Percentiles rank a stretch among this genome's conserved stretches.
These are phyloP conservation scores for Blepharisma stoltei DNA, from an alignment of 73 alveolate species.

Conservation along the genomic window DNA sequence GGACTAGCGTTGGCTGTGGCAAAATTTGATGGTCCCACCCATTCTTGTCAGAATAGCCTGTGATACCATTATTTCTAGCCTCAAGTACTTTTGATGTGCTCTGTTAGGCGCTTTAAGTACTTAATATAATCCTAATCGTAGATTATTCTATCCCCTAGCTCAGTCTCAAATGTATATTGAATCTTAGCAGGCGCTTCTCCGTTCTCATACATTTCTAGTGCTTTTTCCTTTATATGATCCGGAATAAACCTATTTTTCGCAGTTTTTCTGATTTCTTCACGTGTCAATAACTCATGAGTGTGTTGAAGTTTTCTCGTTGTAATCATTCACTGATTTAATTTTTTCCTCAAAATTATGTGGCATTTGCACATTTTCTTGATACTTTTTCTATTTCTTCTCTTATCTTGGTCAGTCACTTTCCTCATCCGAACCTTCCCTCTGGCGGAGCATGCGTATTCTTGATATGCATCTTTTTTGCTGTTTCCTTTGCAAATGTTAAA, in stretches of 20 bases:
- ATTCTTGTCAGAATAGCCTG: too few relatives aligned
- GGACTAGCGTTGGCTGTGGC: too few relatives aligned
- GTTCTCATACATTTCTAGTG: background rate
- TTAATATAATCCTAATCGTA: too few relatives aligned
- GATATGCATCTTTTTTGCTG: background rate
- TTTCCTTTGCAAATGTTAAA: slow-evolving; percentile 8
- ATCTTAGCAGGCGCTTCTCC: slow-evolving; percentile 16
- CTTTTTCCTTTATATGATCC: background rate
- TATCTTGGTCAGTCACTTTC: background rate
- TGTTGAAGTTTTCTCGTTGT: background rate
- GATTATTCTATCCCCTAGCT: background rate
- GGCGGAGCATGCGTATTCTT: slow-evolving; percentile 8
- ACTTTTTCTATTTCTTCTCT: background rate
- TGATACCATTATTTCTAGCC: too few relatives aligned
- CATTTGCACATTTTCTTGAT: background rate
- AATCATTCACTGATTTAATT: background rate
- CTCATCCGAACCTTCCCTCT: slow-evolving; percentile 19
- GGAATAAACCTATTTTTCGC: slow-evolving; percentile 9
- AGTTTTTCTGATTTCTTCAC: background rate
- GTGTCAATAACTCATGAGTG: background rate
- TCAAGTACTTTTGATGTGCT: too few relatives aligned
- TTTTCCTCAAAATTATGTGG: background rate
- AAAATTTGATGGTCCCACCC: too few relatives aligned
- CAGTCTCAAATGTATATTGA: background rate
- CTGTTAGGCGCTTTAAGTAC: too few relatives aligned